These are phyloP conservation scores for Fraxinus excelsior DNA, from an alignment of 257 asterid species.

Conservation along the genomic window DNA sequence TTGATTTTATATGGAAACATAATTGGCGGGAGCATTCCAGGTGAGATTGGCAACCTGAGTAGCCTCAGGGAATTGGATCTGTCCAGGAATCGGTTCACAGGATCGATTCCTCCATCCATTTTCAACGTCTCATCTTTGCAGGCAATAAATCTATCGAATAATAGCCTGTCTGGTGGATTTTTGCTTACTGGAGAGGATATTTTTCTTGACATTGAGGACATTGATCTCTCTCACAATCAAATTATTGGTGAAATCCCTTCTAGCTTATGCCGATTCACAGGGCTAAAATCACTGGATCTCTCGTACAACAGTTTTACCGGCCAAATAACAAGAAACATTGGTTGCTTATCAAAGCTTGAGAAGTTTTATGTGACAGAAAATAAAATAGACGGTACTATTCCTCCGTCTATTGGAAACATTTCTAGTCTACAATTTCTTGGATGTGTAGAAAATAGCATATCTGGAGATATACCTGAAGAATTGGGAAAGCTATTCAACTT, in stretches of 20 bases:
- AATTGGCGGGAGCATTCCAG: neutral
- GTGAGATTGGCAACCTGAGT: neutral
- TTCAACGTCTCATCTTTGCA: conserved; percentile 34
- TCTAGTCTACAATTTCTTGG: conserved; percentile 34
- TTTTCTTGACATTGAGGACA: conserved; percentile 14
- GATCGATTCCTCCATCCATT: conserved; percentile 32
- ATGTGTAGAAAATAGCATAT: conserved; percentile 26
- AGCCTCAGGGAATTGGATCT: conserved; percentile 1
- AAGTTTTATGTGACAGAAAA: conserved; percentile 25
- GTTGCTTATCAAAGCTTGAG: conserved; percentile 32
- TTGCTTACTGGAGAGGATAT: neutral
- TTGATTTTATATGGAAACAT: neutral
- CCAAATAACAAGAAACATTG: conserved; percentile 33
- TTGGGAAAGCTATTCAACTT: conserved; percentile 32
- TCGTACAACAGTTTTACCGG: conserved; percentile 35
- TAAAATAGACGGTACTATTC: conserved; percentile 32
- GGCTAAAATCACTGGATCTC: conserved; percentile 19
- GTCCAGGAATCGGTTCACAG: conserved; percentile 29
- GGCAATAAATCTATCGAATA: conserved; percentile 24
- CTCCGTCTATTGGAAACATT: conserved; percentile 36
- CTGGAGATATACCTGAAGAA: conserved; percentile 37
- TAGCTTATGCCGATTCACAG: conserved; percentile 25
- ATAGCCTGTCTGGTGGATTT: conserved; percentile 35
- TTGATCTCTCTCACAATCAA: conserved; percentile 33
- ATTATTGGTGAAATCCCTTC: conserved; percentile 32